Evolutionary conservation across 805 yeast species (phyloP), one percentile per base, ranked within the genome.

Genomic region (Teunomyces atbi): DNA sequence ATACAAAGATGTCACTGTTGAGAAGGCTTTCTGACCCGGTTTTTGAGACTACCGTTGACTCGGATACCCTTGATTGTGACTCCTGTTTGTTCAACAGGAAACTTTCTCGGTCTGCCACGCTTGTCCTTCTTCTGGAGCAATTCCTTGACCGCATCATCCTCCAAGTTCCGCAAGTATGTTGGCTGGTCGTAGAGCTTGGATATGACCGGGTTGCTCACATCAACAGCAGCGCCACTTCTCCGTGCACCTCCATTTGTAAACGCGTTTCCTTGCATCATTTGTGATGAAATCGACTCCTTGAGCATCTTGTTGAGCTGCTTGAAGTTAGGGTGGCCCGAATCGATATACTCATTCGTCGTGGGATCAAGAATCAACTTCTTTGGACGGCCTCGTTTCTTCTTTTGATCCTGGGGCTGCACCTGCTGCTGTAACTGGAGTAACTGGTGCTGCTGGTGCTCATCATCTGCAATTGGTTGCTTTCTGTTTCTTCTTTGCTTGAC

Each of bases 61-160:
- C 73, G 57, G 27, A 72, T 64, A 1, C 77, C 77, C 50, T 66
- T 69, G 36, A 72, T 71, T 10, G 76, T 72, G 6, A 70, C 56
- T 1, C 76, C 78, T 6, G 74, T 68, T 46, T 69, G 71, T 46
- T 71, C 78, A n/a, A 69, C 60, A 1, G 79, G 76, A 45, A 71
- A 71, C 53, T 77, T 77, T 52, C 80, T 62, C 2, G 81, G 81
- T 51, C 82, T 62, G 11, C 82, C 82, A 34, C 80, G 47, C 59
- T 69, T 64, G 60, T 74, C 71, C 55, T 77, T 71, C 55, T 61
- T 70, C 44, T 61, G 58, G 21, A 72, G 54, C 27, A 71, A 58
- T 46, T 66, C 62, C 49, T 67, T 47, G 50, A 66, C 68, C 10
- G 66, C 71, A 28, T 61, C 68, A 32, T 62, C 66, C 20, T 60